Base-by-base conservation (phyloP, 495 filamentous ascomycete genomes). In the Sabuloglossum arenarium region DNA sequence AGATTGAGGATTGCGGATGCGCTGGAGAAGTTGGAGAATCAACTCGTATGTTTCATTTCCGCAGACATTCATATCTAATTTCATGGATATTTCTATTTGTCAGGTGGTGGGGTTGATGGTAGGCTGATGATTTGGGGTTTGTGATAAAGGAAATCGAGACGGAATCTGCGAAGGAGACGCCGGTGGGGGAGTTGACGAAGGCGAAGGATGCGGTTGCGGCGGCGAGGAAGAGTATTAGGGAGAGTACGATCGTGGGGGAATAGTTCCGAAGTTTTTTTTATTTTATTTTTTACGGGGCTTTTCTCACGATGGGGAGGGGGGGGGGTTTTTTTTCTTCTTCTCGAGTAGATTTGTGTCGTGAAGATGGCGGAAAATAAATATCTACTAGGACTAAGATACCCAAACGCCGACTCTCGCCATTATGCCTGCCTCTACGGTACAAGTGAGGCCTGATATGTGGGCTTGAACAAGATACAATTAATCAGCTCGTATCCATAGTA, bases 1-100 rank as follows among this genome's bases (percentile, higher is more conserved):
- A 88, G 95, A 24, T 79, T 78, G 63, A 95, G 91, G 90, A 86
- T 88, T 68, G 88, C 93, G 68, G 56, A 59, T 16, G 57, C 10
- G n/a, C 19, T 56, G 23, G 51, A 4, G 19, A 31, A 42, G 19
- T 28, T 59, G 52, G 55, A 59, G 53, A 37, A 94, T 96, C 63
- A 96, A 96, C 64, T 81, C 9, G 79, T 89, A 4, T 95, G 91
- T 68, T 65, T 86, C 10, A 2, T 27, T 27, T n/a, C 37, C 9
- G 12, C 11, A 24, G n/a, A 10, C 52, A 2, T 54, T 31, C 28
- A 54, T 32, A 16, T 39, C 16, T 8, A 16, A 39, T 16, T 39
- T 8, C 34, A 39, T 8, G 8, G 34, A 39, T n/a, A n/a, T n/a
- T n/a, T n/a, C 12, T 39, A 5, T 39, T 39, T 39, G 6, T 39